phyloP scores from a whole-genome alignment of 2,329 filamentous ascomycete genomes.

The Stagonosporopsis rhizophila region DNA sequence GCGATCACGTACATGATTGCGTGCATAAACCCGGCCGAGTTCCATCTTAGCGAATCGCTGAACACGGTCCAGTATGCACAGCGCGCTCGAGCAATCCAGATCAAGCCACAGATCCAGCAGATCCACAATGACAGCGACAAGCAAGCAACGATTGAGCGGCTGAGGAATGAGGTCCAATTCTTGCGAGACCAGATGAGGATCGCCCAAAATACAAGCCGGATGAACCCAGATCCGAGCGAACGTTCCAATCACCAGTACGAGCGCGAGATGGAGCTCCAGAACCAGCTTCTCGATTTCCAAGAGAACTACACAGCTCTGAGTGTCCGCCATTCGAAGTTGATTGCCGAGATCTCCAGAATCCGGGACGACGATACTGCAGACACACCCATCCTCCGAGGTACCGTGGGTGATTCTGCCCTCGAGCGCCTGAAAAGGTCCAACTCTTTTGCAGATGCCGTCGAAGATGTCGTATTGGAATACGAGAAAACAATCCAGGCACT shows the following conservation, averaged over 20 bases:
- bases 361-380: constrained; percentile 69
- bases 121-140: constrained; percentile 89
- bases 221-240: constrained; percentile 67
- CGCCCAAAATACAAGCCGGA: constrained; percentile 71
- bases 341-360: constrained; percentile 89
- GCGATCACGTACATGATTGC: constrained; percentile 99
- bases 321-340: constrained; percentile 92
- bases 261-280: constrained; percentile 88
- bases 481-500: constrained; percentile 97
- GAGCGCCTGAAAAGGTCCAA: constrained; percentile 93
- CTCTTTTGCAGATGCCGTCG: constrained; percentile 93
- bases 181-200: constrained; percentile 91
- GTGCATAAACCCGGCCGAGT: constrained; percentile 95
- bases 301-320: constrained; percentile 94
- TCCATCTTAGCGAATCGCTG: constrained; percentile 95
- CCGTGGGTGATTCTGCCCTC: constrained; percentile 77
- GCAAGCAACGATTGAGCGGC: constrained; percentile 87
- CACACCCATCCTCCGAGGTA: constrained; percentile 66
- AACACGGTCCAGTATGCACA: constrained; percentile 98
- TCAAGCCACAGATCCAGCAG: constrained; percentile 95
- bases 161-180: constrained; percentile 93
- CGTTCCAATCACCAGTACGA: constrained; percentile 80
- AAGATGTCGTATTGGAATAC: constrained; percentile 95
- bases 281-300: constrained; percentile 88
- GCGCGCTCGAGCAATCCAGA: constrained; percentile 93